Evolutionary conservation across 441 rosid species (phyloP), one percentile per base, ranked within the genome.

Genomic region (Adansonia rubrostipa): DNA sequence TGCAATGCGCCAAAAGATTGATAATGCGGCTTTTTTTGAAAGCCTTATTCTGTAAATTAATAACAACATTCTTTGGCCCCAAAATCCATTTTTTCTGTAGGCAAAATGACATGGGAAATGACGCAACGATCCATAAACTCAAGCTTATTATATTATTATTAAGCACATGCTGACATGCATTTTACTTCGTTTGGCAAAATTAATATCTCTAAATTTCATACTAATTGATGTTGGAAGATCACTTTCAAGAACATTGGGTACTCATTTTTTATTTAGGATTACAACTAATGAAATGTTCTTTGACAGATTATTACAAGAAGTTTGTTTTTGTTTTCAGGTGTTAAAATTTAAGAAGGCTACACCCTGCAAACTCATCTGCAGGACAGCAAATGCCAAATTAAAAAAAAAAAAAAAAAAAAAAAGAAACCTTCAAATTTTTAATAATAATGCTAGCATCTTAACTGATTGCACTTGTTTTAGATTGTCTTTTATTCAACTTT

Each of bases 151-250:
- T 28, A 71, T 36, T 51, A 17, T 24, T 15, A 17, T 50, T 71
- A 48, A 17, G 20, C 73, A 48, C 14, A 48, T 22, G 22, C 74
- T 6, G 44, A 51, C 69, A 74, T 63, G 68, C 54, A 9, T 22
- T 75, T 75, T 63, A 63, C 71, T 75, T 75, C 58, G 63, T 75
- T 33, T 63, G 48, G 71, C 58, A 75, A 63, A 22, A 42, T 47
- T 24, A 42, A 48, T 20, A 9, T 62, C 14, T 15, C 68, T 74
- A 48, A 47, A 74, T 61, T 28, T 74, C 28, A 44, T 24, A 62
- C 11, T 20, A 20, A 5, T 5, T 42, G 7, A 53, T 54, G 40
- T 71, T 71, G 62, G 62, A 36, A 53, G 62, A 71, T 33, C 64
- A 72, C 64, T 72, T 72, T 54, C 60, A n/a, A 71, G 19, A 33